phyloP scores from a whole-genome alignment of 148 eudicot genomes.

The Dianthus caryophyllus region DNA sequence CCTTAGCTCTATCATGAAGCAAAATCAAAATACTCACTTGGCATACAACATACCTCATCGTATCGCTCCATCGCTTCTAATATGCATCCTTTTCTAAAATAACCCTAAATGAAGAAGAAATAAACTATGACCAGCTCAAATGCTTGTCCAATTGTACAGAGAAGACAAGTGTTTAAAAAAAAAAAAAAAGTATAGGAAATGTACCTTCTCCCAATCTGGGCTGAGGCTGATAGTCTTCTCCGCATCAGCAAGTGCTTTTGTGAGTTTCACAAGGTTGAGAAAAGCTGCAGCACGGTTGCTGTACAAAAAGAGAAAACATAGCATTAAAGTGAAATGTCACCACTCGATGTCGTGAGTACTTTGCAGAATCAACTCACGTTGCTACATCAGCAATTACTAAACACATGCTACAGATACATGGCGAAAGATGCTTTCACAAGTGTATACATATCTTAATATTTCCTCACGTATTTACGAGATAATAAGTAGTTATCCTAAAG shows the following conservation, averaged over 20 bases:
- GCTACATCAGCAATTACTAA: background rate
- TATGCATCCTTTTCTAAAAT: constrained; percentile 94
- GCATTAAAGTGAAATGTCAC: constrained; percentile 11
- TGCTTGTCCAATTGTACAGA: background rate
- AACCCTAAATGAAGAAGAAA: constrained; percentile 52
- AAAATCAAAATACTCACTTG: background rate
- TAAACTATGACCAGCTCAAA: background rate
- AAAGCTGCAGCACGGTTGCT: constrained; percentile 99
- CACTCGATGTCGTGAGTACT: background rate
- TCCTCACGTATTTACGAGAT: background rate
- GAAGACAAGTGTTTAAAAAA: background rate
- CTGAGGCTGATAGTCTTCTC: constrained; percentile 75
- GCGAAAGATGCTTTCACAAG: background rate
- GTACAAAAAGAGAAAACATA: constrained; percentile 17
- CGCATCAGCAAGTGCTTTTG: constrained; percentile 92
- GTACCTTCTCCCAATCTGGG: constrained; percentile 96
- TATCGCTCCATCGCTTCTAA: constrained; percentile 91
- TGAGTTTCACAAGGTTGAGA: constrained; percentile 81
- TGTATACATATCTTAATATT: background rate
- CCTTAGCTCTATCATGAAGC: background rate
- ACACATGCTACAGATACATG: background rate
- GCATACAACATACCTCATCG: constrained; percentile 52
- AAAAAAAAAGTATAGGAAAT: background rate
- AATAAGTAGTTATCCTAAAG: too few species aligned
- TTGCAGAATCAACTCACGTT: background rate